phyloP scores from a whole-genome alignment of 83 land plant species.

The Picea engelmannii region DNA sequence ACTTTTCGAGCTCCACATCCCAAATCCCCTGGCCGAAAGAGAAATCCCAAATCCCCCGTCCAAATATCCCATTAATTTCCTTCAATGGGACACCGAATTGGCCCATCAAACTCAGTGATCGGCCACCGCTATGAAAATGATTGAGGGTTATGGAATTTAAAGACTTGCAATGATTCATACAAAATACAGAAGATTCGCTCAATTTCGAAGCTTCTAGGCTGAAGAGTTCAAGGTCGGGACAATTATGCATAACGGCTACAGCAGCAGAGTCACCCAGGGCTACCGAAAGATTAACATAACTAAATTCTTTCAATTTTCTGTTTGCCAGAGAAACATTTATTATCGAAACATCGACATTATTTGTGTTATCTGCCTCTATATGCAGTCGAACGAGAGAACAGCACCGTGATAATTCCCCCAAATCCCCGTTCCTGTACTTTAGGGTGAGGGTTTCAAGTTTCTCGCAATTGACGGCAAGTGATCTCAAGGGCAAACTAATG shows the following conservation, averaged over 20 bases:
- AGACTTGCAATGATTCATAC: conserved; percentile 33
- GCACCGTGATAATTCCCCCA: conserved; percentile 21
- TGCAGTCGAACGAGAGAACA: conserved; percentile 20
- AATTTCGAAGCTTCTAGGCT: conserved; percentile 26
- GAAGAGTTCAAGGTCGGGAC: conserved; percentile 30
- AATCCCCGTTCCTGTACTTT: conserved; percentile 26
- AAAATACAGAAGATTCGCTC: conserved; percentile 24
- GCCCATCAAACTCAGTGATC: conserved; percentile 14
- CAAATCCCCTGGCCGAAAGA: conserved; percentile 34
- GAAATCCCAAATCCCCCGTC: conserved; percentile 25
- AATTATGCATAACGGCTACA: conserved; percentile 17
- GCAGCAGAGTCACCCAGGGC: conserved; percentile 31
- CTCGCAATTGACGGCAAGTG: conserved; percentile 22
- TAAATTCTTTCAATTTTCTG: conserved; percentile 24
- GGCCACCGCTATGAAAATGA: conserved; percentile 20
- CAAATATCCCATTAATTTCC: conserved; percentile 1
- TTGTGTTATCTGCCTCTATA: conserved; percentile 25
- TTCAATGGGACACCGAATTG: conserved; percentile 34
- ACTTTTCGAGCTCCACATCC: conserved; percentile 41
- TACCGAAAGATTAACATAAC: conserved; percentile 5
- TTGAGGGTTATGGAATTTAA: conserved; percentile 24
- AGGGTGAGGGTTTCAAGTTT: conserved; percentile 19
- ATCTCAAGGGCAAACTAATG: conserved; percentile 24
- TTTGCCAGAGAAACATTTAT: conserved; percentile 23
- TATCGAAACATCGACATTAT: conserved; percentile 21